Conservation (phyloP, 495 filamentous ascomycete species). For the Xanthoparmelia taractica region DNA sequence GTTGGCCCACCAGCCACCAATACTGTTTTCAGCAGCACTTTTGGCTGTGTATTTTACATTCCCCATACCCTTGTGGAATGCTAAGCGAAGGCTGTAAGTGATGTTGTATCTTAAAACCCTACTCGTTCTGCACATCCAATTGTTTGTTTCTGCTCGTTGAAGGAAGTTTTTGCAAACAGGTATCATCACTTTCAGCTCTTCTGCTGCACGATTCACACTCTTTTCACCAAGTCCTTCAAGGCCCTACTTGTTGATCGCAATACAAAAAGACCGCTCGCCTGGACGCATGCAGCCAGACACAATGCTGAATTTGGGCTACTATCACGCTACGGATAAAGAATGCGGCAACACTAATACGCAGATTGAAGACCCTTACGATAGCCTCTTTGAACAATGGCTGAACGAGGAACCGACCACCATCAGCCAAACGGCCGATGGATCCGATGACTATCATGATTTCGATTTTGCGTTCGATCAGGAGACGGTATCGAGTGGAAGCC, state of each 20-base stretch:
- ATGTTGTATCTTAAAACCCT: conserved; percentile 3
- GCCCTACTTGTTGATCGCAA: background rate
- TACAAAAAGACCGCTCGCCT: background rate
- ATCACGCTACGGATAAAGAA: conserved; percentile 31
- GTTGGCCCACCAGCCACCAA: conserved; percentile 4
- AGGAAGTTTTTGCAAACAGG: background rate
- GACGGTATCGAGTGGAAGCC: conserved; percentile 22
- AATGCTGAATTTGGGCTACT: conserved; percentile 22
- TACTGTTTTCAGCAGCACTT: background rate
- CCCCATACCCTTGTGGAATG: conserved; percentile 9
- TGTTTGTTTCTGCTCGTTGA: conserved; percentile 11
- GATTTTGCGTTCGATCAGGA: conserved; percentile 40
- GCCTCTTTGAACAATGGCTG: conserved; percentile 48
- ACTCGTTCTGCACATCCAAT: conserved; percentile 10
- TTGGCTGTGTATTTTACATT: conserved; percentile 2
- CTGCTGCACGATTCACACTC: background rate
- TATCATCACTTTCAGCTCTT: background rate
- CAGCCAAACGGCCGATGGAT: conserved; percentile 30
- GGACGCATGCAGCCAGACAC: conserved; percentile 27
- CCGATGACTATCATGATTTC: conserved; percentile 39
- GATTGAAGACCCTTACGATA: conserved; percentile 46
- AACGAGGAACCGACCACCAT: conserved; percentile 40
- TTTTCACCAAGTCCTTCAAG: background rate
- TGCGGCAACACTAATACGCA: conserved; percentile 41
- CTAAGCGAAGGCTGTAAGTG: conserved; percentile 9